Evolutionary conservation across 2,329 filamentous ascomycete genomes (phyloP), one percentile per base, ranked within the genome.

Genomic region (Penicillium sp.): DNA sequence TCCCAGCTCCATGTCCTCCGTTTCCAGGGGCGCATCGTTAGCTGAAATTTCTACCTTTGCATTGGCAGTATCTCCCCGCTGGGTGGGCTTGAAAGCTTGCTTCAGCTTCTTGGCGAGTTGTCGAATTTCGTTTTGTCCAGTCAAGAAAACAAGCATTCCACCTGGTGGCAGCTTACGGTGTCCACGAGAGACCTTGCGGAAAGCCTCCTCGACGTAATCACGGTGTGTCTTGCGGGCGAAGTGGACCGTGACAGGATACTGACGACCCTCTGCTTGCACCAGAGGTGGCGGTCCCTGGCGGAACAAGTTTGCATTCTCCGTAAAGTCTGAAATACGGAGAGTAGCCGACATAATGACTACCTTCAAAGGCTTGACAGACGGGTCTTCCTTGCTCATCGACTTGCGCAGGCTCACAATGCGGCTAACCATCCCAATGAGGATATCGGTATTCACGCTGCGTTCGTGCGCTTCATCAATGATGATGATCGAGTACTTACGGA

Each of bases 331-430:
- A 40, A 97, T 88, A 51, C 90, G 81, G 29, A 98, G 77, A 2
- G 93, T 98, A 38, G 93, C 93, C 52, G 92, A 97, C 95, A 98
- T 98, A 72, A 98, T 95, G 52, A 98, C 82, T 7, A 98, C 79
- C 71, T 97, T 98, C 45, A 98, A 72, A 0, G 91, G 90, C 56
- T 84, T 86, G 25, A 87, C 73, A 1, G 81, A 80, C 0, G 84
- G 74, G 52, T 93, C 81, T 66, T 93, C 86, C 52, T 80, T 75
- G 6, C 82, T 81, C 72, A 96, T 80, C 33, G 89, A 82, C 46
- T 86, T 81, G 51, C 93, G 82, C 46, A 96, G 74, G 59, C 89
- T 89, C 42, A 96, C 88, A 29, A 97, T 90, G 63, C 92, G 83
- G 64, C 91, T 96, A 13, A 97, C 82, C 83, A 98, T 95, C 44